Conservation (phyloP, 1,139 yeast species). For the Wickerhamomyces sp. region DNA sequence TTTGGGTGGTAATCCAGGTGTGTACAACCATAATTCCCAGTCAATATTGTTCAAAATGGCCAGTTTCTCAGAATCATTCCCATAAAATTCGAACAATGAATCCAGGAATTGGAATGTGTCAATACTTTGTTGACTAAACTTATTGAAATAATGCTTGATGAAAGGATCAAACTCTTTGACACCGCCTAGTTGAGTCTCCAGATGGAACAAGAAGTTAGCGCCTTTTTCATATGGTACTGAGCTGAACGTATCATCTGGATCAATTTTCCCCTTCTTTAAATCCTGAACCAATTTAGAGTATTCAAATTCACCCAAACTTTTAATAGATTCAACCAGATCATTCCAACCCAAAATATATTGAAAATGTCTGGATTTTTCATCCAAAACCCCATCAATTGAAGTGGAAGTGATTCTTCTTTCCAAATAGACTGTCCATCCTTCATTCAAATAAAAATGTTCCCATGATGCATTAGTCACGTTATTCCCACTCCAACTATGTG, state of each 20-base stretch:
- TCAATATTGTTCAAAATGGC: constrained; percentile 59
- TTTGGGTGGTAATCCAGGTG: constrained; percentile 84
- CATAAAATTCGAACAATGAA: constrained; percentile 58
- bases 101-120: constrained; percentile 82
- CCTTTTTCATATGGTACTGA: constrained; percentile 93
- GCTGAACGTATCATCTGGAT: constrained; percentile 88
- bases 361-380: constrained; percentile 80
- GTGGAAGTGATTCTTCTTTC: constrained; percentile 67
- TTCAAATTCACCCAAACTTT: constrained; percentile 45
- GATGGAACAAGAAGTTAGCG: constrained; percentile 65
- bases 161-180: constrained; percentile 63
- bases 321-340: constrained; percentile 63
- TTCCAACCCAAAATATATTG: constrained; percentile 87
- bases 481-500: constrained; percentile 92
- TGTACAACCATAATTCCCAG: constrained; percentile 80
- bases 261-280: constrained; percentile 51
- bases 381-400: constrained; percentile 47
- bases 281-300: constrained; percentile 68
- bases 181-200: constrained; percentile 68
- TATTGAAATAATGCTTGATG: constrained; percentile 69
- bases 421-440: constrained; percentile 93
- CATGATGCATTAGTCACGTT: constrained; percentile 85
- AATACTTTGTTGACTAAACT: constrained; percentile 63
- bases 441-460: constrained; percentile 94
- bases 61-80: constrained; percentile 32